Percentiles rank a stretch among this genome's conserved stretches.
phyloP scores from a whole-genome alignment of 2,329 filamentous ascomycete genomes.

The Dactylellina cionopaga region DNA sequence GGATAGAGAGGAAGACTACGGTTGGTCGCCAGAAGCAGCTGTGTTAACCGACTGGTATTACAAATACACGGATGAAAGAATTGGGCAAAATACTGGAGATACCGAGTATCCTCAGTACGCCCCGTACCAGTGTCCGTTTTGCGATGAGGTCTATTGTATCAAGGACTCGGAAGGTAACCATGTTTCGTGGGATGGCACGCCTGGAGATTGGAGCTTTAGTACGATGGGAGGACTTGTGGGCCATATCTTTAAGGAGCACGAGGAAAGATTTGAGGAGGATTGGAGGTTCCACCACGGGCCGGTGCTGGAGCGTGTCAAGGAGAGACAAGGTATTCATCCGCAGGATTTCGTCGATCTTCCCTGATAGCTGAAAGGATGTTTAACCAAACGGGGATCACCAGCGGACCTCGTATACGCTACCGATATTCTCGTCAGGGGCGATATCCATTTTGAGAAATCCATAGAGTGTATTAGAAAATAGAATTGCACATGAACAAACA shows the following conservation, averaged over 20 bases:
- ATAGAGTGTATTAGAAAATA: no score
- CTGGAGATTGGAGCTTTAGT: not conserved
- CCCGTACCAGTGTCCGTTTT: not conserved
- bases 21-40: no score
- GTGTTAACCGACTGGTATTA: not conserved
- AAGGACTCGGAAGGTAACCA: not conserved
- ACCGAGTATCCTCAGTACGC: not conserved
- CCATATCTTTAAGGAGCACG: constrained; percentile 2
- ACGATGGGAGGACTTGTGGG: not conserved
- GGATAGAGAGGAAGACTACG: not conserved
- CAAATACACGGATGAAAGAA: not conserved
- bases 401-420: no score
- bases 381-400: no score
- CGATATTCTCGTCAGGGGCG: no score
- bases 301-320: no score
- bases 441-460: no score
- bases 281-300: no score
- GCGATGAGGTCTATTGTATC: not conserved
- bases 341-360: no score
- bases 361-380: no score
- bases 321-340: no score
- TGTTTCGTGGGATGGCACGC: not conserved
- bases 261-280: not conserved
- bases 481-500: no score
- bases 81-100: not conserved